Base-by-base conservation (phyloP, 495 filamentous ascomycete species). In the Aspergillus cristatus region DNA sequence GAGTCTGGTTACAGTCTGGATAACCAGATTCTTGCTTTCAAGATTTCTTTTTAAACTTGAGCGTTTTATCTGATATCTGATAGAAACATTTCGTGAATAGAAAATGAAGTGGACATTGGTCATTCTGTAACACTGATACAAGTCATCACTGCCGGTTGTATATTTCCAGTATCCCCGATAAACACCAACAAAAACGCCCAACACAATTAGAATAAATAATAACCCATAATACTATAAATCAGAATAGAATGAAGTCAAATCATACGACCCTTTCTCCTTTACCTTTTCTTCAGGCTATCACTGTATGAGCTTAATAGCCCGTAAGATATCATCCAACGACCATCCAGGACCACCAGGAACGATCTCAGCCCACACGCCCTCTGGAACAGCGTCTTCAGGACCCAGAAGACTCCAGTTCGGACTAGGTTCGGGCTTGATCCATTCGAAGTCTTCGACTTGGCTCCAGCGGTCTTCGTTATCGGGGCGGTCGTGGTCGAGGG, bases 371-470 rank as follows among this genome's bases (percentile, higher is more conserved):
- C 88, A 94, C 1, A 81, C 69, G 14, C 72, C 68, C 14, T 78
- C 74, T 4, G 60, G 40, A 6, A 90, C 67, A 7, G 78, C 72
- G 25, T 82, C 65, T 14, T 66, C 68, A 31, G 71, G 70, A 12
- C 71, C 62, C 28, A 96, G 40, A 7, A 89, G 51, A 32, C 68
- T 75, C 87, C 90, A 98, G 55, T 98, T 88, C 1, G 91, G 91
- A 47, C 85, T 95, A 13, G 75, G 78, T 32, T 82, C 84, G 8
- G 72, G 65, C 58, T 87, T 93, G 43, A 95, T 71, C 93, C 93
- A 97, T 58, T 94, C 91, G 68, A 98, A 98, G 50, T 98, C 91
- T 50, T 96, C 85, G 11, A 98, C 81, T 50, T 93, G 76, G 48
- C 85, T 75, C 83, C 86, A 98, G 41, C 79, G 68, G 57, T 91